phyloP scores from a whole-genome alignment of 345 rosid genomes.

The Corchorus olitorius region DNA sequence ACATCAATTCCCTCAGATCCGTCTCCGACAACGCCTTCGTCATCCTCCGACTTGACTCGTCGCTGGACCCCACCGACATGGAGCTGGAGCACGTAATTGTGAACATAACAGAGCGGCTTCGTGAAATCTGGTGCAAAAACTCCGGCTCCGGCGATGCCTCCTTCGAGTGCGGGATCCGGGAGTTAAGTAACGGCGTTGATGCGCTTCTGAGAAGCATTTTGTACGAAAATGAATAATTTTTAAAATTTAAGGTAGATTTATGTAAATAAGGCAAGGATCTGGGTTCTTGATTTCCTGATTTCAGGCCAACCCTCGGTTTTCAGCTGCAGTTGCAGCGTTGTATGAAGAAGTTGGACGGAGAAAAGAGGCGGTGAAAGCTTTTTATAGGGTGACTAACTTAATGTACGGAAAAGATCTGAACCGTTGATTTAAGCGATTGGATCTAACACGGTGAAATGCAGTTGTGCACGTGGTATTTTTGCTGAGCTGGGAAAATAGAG shows the following conservation, averaged over 20 bases:
- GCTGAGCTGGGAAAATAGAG: not conserved
- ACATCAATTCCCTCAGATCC: conserved; percentile 39
- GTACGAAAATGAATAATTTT: not conserved
- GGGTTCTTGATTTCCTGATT: not conserved
- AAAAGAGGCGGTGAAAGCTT: not conserved
- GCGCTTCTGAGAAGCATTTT: conserved; percentile 75
- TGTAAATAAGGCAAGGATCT: not conserved
- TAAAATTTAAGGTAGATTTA: not conserved
- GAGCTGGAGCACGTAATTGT: conserved; percentile 42
- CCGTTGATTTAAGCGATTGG: conserved; percentile 30
- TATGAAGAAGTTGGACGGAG: not conserved
- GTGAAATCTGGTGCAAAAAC: conserved; percentile 36
- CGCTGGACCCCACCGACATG: conserved; percentile 31
- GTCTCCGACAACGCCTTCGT: conserved; percentile 61
- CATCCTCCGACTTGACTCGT: conserved; percentile 40
- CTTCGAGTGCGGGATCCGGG: conserved; percentile 54
- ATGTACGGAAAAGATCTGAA: conserved; percentile 19
- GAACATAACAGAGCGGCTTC: conserved; percentile 23
- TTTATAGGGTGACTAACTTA: conserved; percentile 20
- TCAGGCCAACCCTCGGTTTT: not conserved
- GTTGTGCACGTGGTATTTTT: conserved; percentile 17
- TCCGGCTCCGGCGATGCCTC: conserved; percentile 49
- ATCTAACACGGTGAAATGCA: not conserved
- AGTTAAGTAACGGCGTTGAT: conserved; percentile 69
- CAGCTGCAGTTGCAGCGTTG: not conserved